A percentile compares a stretch with the other conserved stretches of the same genome.
These are phyloP conservation scores for Cystofilobasidium capitatum DNA, from an alignment of 768 basidiomycete genomes.

Conservation along the genomic window DNA sequence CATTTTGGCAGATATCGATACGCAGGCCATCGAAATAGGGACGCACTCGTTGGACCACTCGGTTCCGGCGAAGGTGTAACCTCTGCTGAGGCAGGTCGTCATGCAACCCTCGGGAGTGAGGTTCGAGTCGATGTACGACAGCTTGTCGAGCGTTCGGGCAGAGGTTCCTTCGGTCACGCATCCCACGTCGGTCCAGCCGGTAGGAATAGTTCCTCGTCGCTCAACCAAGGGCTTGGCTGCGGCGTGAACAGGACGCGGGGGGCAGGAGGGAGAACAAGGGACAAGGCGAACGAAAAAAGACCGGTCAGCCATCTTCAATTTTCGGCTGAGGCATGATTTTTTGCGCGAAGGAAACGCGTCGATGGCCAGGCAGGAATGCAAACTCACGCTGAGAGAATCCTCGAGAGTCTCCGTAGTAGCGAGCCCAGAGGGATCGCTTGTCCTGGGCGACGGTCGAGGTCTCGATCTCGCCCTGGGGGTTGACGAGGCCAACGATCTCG, in stretches of 20 bases:
- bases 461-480: constrained; percentile 7
- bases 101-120: constrained; percentile 66
- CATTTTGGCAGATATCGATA: constrained; percentile 23
- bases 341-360: not conserved
- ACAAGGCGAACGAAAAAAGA: not conserved
- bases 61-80: constrained; percentile 59
- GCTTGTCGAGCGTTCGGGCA: constrained; percentile 52
- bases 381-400: constrained; percentile 24
- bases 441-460: not conserved
- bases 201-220: constrained; percentile 25
- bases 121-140: constrained; percentile 44
- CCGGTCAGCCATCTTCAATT: constrained; percentile 7
- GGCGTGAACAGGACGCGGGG: not conserved
- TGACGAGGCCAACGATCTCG: constrained; percentile 7
- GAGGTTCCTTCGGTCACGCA: constrained; percentile 48
- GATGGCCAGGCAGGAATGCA: not conserved
- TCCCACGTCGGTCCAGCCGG: constrained; percentile 32
- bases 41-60: constrained; percentile 50
- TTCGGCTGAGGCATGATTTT: too few relatives aligned
- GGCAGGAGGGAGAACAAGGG: not conserved
- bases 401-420: constrained; percentile 27
- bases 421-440: constrained; percentile 11
- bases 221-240: constrained; percentile 14
- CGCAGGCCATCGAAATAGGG: not conserved
- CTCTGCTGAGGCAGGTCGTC: constrained; percentile 47